Base-by-base conservation (phyloP, 495 filamentous ascomycete genomes). In the Pseudoneurospora amorphoporcata region DNA sequence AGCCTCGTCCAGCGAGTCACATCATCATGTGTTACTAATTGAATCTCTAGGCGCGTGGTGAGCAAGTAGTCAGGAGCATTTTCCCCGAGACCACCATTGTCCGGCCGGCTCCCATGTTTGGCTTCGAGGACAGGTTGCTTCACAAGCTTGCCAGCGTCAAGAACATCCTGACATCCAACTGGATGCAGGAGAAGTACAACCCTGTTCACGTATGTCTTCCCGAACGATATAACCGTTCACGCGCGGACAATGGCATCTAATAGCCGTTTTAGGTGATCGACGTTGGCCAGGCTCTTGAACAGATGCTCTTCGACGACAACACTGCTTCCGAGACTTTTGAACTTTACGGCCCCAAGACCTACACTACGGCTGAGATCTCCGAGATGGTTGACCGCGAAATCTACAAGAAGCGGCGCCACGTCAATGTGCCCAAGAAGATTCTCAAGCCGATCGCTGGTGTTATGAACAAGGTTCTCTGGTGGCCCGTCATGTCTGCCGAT, bases 11-110 rank as follows among this genome's bases (percentile, higher is more conserved):
- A 69, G 14, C 2, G 65, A 19, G 38, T 4, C 16, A 5, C 23
- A 23, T 70, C 17, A 35, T 39, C 35, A 42, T 41, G 12, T 19
- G 4, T 37, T 12, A 42, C 76, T 79, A 43, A 78, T 70, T 12
- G n/a, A 19, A 39, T n/a, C 32, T 70, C 40, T 69, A 93, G 91
- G 94, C 84, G 58, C 88, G 86, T 78, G 93, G 91, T 74, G 95
- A 99, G 84, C 85, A 91, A 78, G 88, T 95, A 23, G 95, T 88
- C 47, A 91, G 95, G 72, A 88, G 86, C 72, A 97, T 99, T 81
- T 99, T 94, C 85, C 96, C 95, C 14, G 95, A 99, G 82, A 97
- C 95, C 23, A 99, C 96, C 69, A 96, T 99, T 78, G 95, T 99
- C 76, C 90, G 95, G 68, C 95, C 95, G 45, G 91, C 94, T 10